Evolutionary conservation across 169 alveolate species (phyloP).

Genomic region (Perkinsus olseni): DNA sequence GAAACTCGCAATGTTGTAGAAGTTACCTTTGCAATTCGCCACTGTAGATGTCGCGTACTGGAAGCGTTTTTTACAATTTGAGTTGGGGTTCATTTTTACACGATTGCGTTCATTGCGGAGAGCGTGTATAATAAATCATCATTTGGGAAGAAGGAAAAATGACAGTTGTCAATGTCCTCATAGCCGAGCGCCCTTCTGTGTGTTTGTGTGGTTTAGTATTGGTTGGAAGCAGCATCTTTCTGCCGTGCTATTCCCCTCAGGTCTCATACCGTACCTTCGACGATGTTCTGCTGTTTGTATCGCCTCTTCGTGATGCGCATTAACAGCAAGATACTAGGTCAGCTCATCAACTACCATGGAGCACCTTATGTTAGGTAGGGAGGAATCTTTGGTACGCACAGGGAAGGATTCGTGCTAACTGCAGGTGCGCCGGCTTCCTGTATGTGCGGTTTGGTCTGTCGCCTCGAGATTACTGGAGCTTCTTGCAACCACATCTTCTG

Average conservation of each 20-base stretch:
- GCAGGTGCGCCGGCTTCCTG: not conserved
- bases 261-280: not conserved
- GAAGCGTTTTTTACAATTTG: too few relatives aligned
- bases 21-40: too few relatives aligned
- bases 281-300: not conserved
- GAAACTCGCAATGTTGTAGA: too few relatives aligned
- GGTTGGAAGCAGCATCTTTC: too few relatives aligned
- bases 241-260: not conserved
- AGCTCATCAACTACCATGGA: not conserved
- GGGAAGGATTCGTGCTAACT: not conserved
- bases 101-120: too few relatives aligned
- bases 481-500: not conserved
- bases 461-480: not conserved
- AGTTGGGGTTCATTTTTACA: too few relatives aligned
- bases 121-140: too few relatives aligned
- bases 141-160: too few relatives aligned
- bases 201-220: too few relatives aligned
- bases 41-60: too few relatives aligned
- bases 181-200: too few relatives aligned
- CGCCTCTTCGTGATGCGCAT: not conserved
- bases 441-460: not conserved
- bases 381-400: not conserved
- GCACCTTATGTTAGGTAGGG: not conserved
- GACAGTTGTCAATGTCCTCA: too few relatives aligned
- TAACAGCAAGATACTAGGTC: not conserved